Conservation (phyloP, 2,329 filamentous ascomycete species). For the Aspergillus ochraceus region DNA sequence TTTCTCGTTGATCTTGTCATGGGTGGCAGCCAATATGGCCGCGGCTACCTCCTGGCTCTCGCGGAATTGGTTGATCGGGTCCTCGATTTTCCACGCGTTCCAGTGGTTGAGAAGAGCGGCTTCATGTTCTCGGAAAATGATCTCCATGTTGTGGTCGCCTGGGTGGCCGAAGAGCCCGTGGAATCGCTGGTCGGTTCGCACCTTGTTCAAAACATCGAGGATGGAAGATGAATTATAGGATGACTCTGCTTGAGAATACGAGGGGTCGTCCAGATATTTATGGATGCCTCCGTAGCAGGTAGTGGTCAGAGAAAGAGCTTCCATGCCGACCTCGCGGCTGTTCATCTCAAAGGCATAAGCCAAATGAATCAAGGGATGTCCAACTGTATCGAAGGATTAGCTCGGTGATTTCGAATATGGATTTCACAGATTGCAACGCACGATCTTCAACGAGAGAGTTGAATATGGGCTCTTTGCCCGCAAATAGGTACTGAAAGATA, state of each 20-base stretch:
- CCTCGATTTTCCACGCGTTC: slow-evolving; percentile 77
- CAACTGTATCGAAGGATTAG: slow-evolving; percentile 57
- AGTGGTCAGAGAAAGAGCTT: slow-evolving; percentile 72
- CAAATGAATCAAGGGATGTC: slow-evolving; percentile 89
- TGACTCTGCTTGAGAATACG: slow-evolving; percentile 64
- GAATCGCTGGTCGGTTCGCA: slow-evolving; percentile 69
- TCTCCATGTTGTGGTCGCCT: slow-evolving; percentile 63
- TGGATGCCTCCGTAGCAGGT: slow-evolving; percentile 59
- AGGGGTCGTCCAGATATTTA: slow-evolving; percentile 68
- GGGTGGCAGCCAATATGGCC: slow-evolving; percentile 41
- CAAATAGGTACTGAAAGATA: slow-evolving; percentile 72
- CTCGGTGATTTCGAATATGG: neutral
- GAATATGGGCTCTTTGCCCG: slow-evolving; percentile 68
- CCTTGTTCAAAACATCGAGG: slow-evolving; percentile 68
- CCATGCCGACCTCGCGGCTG: slow-evolving; percentile 82
- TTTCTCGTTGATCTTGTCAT: slow-evolving; percentile 41
- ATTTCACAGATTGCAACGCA: slow-evolving; percentile 49
- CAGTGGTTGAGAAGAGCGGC: slow-evolving; percentile 78
- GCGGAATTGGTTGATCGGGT: slow-evolving; percentile 73
- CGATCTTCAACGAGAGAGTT: slow-evolving; percentile 77
- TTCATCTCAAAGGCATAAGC: slow-evolving; percentile 91
- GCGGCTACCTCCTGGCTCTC: slow-evolving; percentile 62
- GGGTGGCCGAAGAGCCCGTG: slow-evolving; percentile 62
- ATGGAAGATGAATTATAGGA: slow-evolving; percentile 62
- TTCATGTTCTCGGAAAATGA: slow-evolving; percentile 69